Base-by-base conservation (phyloP, 495 filamentous ascomycete species). In the Rostrohypoxylon terebratum region DNA sequence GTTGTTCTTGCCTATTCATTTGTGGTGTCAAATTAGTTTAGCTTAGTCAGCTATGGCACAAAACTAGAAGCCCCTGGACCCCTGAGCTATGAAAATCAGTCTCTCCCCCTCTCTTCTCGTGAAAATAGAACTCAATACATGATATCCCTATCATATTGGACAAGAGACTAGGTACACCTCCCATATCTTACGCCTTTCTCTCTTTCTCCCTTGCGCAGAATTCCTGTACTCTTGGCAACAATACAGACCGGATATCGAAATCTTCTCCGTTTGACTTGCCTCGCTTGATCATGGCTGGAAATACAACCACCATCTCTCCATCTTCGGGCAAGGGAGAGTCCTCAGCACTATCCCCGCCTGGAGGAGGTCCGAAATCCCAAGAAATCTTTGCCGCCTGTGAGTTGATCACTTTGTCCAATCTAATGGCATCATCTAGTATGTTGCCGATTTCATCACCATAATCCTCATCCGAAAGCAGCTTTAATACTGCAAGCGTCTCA, bases 261-360 rank as follows among this genome's bases (percentile, higher is more conserved):
- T 63, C 60, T 40, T 63, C 60, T 38, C 60, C 60, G 9, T 63
- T 63, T 4, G 60, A 63, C 60, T 63, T 63, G 3, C 60, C 60
- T 51, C 20, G 45, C 18, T 63, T 63, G 10, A 53, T 0, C 45
- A 63, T 40, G 11, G 45, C 60, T 7, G 60, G 60, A 8, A n/a
- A 36, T 5, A 55, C 51, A 31, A 55, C 51, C n/a, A 55, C 28
- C 51, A 55, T 36, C 0, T 36, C 20, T 31, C 23, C 51, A 14
- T 1, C 36, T 7, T 55, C 28, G 2, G 14, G 6, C n/a, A 16
- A 10, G 9, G 13, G 9, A 1, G 5, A 31, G 4, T 20, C 18
- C 18, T 36, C 5, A 0, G 14, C 4, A 16, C 20, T 4, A 4
- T 36, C 14, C 16, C 11, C 51, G 14, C 9, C 11, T 1, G 14